Base-by-base conservation (phyloP, 2,329 filamentous ascomycete species). In the Aspergillus pseudotamarii region DNA sequence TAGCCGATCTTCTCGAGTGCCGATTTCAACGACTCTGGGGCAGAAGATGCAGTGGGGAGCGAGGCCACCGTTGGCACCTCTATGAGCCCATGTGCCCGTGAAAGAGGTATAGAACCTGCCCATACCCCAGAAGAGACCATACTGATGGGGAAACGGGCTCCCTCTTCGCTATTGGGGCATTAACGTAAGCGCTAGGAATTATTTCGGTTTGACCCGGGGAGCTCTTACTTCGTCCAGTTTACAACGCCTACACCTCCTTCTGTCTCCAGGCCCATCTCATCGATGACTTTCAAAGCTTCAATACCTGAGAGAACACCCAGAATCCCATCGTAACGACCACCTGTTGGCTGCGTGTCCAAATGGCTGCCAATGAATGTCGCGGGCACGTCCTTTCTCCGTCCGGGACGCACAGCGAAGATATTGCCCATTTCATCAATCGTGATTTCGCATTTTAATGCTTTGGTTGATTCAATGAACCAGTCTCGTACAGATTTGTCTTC, bases 391-490 rank as follows among this genome's bases (percentile, higher is more conserved):
- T 82, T 79, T 58, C 79, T 78, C 61, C 84, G 79, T 1, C 91
- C 91, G 3, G 88, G 85, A 3, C 89, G 84, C 4, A 92, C 82
- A 0, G 91, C 90, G 73, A 94, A 95, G 64, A 90, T 91, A 68
- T 94, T 95, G 23, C 91, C 91, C 86, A 94, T 93, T 30, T 86
- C 81, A 73, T 95, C 92, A 1, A 92, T 77, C 0, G 84, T 89
- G 9, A 91, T 82, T 3, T 83, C 82, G 74, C 91, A 94, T 11
- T 89, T 90, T 0, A 93, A 79, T 0, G 79, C 80, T 69, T 86
- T 78, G 1, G 86, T 87, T 0, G 87, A 88, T 21, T 87, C 75
- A 0, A 88, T 83, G 66, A 95, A 93, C 91, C 91, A 95, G 74
- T 91, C 87, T 45, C 92, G 86, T 14, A 85, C 91, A 69, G 85